Evolutionary conservation across 1,284 basidiomycete genomes (phyloP).

Genomic region (Sporisorium iseilematis-ciliati): DNA sequence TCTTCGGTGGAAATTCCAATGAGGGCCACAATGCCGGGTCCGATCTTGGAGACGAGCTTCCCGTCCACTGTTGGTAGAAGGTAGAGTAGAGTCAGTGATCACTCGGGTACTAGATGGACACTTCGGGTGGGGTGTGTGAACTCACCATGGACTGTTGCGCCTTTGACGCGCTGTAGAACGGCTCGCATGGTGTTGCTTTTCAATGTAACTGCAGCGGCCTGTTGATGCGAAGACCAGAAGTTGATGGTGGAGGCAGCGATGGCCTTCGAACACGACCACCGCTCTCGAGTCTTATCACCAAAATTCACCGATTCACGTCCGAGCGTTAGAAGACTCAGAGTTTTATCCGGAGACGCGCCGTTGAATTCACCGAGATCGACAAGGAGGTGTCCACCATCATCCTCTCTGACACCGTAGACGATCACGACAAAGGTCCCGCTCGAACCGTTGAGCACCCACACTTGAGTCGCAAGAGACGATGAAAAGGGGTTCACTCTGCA

Average conservation of each 20-base stretch:
- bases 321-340: neutral
- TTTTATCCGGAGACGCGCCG: conserved; percentile 13
- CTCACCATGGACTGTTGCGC: conserved; percentile 65
- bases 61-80: conserved; percentile 52
- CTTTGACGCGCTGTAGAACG: conserved; percentile 66
- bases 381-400: too few species aligned
- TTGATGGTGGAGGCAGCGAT: neutral
- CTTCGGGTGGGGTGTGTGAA: neutral
- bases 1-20: conserved; percentile 64
- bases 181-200: conserved; percentile 48
- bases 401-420: too few species aligned
- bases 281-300: neutral
- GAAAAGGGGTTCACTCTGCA: neutral
- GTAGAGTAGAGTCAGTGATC: neutral
- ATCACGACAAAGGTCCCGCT: too few species aligned
- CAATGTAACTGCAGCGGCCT: conserved; percentile 2
- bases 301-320: neutral
- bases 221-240: neutral
- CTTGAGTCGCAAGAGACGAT: neutral
- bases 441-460: neutral
- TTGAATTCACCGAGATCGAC: conserved; percentile 15
- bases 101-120: neutral
- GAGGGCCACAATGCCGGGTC: conserved; percentile 65
- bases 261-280: neutral
- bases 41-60: conserved; percentile 61